Evolutionary conservation across 1,284 basidiomycete species (phyloP), one percentile per base, ranked within the genome.

Genomic region (Heliocybe sulcata): DNA sequence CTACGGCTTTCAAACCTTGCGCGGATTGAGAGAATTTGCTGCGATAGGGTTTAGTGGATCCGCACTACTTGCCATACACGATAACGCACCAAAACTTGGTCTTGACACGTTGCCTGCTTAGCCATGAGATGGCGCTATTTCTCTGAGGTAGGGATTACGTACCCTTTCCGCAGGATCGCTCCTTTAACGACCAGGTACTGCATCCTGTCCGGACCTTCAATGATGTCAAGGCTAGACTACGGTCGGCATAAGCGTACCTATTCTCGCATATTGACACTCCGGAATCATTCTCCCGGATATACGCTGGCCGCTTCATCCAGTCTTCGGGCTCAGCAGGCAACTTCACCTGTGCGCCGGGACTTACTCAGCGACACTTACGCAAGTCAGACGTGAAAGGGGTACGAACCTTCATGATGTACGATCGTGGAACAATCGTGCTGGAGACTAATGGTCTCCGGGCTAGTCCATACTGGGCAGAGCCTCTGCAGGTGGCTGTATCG

Each of bases 161-260:
- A 87, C 80, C 90, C 90, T 71, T 91, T 92, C 55, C 88, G 79
- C 61, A 92, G 67, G 63, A 92, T 90, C 23, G 88, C 88, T 55
- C 90, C 89, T 70, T 90, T 90, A 58, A 81, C 81, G 51, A 92
- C 87, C 52, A 92, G 76, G 68, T 91, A 92, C 65, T 91, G 88
- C 58, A 92, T 69, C 60, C 89, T 91, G 62, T 11, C 38, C 31
- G 65, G 59, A 57, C 59, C 35, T 64, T 38, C 60, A 59, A 3
- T 16, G n/a, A 49, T n/a, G 27, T 29, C 25, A 25, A 12, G 20
- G n/a, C 47, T 49, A 25, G 25, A 22, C 33, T 29, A 54, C 45
- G 22, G 50, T 54, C 52, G 59, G 55, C 55, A 61, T 58, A 57
- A 33, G 52, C 57, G 56, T 51, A 87, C 87, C 90, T 77, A 67